Evolutionary conservation across 257 asterid species (phyloP).

Genomic region (Ophiorrhiza pumila): DNA sequence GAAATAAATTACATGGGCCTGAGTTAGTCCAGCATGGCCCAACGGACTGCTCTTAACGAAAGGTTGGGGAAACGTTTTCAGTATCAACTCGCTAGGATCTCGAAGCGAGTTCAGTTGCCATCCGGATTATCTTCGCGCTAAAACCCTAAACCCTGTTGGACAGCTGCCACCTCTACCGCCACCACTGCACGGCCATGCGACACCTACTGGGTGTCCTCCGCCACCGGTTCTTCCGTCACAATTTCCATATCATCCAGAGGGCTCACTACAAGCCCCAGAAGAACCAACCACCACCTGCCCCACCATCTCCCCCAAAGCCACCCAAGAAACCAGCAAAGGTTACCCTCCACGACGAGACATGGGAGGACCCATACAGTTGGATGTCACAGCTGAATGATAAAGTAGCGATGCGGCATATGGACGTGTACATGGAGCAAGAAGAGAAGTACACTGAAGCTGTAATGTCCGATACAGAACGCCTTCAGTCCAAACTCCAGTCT

Average conservation of each 20-base stretch:
- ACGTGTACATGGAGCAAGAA: constrained; percentile 94
- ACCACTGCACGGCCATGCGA: constrained; percentile 48
- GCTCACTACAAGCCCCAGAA: constrained; percentile 74
- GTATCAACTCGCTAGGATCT: too few relatives aligned
- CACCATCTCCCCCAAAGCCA: constrained; percentile 79
- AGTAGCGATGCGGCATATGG: constrained; percentile 98
- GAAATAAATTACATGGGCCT: too few relatives aligned
- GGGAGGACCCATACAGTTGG: constrained; percentile 90
- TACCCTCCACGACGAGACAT: constrained; percentile 71
- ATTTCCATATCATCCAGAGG: constrained; percentile 26
- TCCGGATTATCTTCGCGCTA: too few relatives aligned
- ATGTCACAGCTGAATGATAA: constrained; percentile 81
- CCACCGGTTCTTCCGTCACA: constrained; percentile 34
- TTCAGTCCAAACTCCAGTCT: constrained; percentile 76
- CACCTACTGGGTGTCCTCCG: constrained; percentile 52
- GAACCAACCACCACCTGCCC: constrained; percentile 60
- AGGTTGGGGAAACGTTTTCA: neutral
- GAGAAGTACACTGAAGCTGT: constrained; percentile 95
- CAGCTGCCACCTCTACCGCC: neutral
- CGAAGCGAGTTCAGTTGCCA: too few relatives aligned
- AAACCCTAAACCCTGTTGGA: neutral
- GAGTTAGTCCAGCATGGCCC: too few relatives aligned
- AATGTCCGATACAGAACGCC: constrained; percentile 71
- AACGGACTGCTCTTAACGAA: too few relatives aligned
- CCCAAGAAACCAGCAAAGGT: constrained; percentile 69